Base-by-base conservation (phyloP, 768 basidiomycete genomes). In the Termitomyces sp. region DNA sequence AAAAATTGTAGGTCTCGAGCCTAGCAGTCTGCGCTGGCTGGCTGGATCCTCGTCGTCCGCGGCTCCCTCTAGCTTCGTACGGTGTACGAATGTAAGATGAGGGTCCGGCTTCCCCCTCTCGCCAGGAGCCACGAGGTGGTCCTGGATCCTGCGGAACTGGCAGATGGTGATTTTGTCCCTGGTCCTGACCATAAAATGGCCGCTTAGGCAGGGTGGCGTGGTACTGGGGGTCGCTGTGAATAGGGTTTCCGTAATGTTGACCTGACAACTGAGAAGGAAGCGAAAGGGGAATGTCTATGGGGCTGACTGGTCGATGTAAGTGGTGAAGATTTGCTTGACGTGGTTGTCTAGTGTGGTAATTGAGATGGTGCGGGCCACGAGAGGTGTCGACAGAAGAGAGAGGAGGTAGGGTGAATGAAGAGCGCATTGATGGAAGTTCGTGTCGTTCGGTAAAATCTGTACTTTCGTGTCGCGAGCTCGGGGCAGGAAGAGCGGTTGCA, bases 81-180 rank as follows among this genome's bases (percentile, higher is more conserved):
- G 67, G 61, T 49, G 63, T 52, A 50, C 61, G 70, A 60, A 66
- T 63, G 61, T 75, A 69, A 1, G 73, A 75, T n/a, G 80, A 78
- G 32, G 74, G 76, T 7, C 80, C 79, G 40, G 78, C 74, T 61
- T 82, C 82, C 9, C 70, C 72, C 59, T 82, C 79, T 63, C 74
- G 57, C 65, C 67, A 67, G 33, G 60, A 59, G 33, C 60, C 47
- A 41, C 58, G 58, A 63, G 67, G 40, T 54, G 63, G 61, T 38
- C 48, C 61, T 50, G 56, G 46, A 30, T 66, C 68, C 46, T 61
- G 62, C 28, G 50, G 50, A 59, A 50, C 59, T 40, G 69, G 58
- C 51, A 50, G 56, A 13, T 58, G 50, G 44, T 61, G 43, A 36
- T 61, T 59, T 51, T 62, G 59, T 49, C 57, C 58, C 55, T 63